A percentile compares a stretch with the other conserved stretches of the same genome.
Evolutionary conservation across 169 alveolate species (phyloP).

Genomic region (Babesia sp.): DNA sequence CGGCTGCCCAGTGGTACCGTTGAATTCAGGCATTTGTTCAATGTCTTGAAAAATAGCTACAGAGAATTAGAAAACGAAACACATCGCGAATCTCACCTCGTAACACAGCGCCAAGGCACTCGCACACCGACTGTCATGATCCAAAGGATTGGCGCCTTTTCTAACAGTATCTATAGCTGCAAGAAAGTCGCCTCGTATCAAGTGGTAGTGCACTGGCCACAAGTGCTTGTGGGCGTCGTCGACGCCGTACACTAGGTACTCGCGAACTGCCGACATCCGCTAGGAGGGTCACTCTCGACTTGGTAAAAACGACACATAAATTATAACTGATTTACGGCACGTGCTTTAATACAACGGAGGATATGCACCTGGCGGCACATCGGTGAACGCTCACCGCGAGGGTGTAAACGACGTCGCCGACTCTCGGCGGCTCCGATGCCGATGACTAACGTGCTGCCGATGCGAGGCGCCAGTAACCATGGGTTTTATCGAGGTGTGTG

Average conservation of each 20-base stretch:
- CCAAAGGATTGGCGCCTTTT: slow-evolving; percentile 69
- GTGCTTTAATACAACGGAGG: neutral
- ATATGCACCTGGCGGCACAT: slow-evolving; percentile 38
- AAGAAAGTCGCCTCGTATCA: slow-evolving; percentile 59
- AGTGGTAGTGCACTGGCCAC: slow-evolving; percentile 70
- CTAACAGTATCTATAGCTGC: slow-evolving; percentile 66
- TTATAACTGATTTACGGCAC: neutral
- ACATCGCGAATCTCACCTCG: slow-evolving; percentile 10
- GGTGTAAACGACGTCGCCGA: slow-evolving; percentile 26
- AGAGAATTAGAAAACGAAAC: neutral
- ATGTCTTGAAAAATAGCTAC: slow-evolving; percentile 41
- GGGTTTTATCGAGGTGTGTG: neutral
- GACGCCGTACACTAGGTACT: slow-evolving; percentile 38
- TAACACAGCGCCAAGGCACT: slow-evolving; percentile 66
- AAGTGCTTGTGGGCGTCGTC: slow-evolving; percentile 54
- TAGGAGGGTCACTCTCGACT: neutral
- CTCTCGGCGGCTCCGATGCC: neutral
- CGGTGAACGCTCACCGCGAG: slow-evolving; percentile 4
- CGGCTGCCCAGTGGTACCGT: slow-evolving; percentile 37
- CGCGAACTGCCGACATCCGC: slow-evolving; percentile 27
- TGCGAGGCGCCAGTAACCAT: neutral
- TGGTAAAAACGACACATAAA: neutral
- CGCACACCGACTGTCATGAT: slow-evolving; percentile 59
- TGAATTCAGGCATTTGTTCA: slow-evolving; percentile 52
- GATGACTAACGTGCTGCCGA: neutral